Conservation (phyloP, 192 early-diverging fungal genomes). For the Mortierella alpina region DNA sequence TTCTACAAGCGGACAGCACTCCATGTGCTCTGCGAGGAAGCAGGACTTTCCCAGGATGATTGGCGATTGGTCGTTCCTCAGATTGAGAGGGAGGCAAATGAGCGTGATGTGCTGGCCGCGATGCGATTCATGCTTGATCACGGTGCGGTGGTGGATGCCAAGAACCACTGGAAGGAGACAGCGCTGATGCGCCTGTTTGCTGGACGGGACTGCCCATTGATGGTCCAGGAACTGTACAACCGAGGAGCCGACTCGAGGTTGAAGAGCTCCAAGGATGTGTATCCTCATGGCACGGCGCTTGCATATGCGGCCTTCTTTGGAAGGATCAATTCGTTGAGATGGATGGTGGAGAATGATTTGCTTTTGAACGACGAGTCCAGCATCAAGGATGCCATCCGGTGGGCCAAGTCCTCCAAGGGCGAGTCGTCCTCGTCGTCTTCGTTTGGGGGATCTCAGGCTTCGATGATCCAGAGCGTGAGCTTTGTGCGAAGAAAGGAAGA, state of each 20-base stretch:
- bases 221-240: constrained; percentile 50
- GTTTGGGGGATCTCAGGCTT: constrained; percentile 1
- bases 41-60: constrained; percentile 32
- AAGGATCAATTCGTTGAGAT: constrained; percentile 38
- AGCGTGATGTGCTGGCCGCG: constrained; percentile 40
- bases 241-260: constrained; percentile 39
- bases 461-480: constrained; percentile 5
- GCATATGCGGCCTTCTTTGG: constrained; percentile 46
- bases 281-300: constrained; percentile 44
- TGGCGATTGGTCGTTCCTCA: constrained; percentile 26
- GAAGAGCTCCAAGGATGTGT: constrained; percentile 51
- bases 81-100: constrained; percentile 38
- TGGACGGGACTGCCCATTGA: constrained; percentile 48
- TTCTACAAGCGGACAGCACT: constrained; percentile 44
- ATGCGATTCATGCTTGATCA: constrained; percentile 48
- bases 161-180: constrained; percentile 54
- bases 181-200: constrained; percentile 43
- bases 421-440: constrained; percentile 8
- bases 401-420: constrained; percentile 42
- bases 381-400: constrained; percentile 48
- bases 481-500: constrained; percentile 31
- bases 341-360: constrained; percentile 52
- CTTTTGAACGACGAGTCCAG: constrained; percentile 37
- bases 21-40: constrained; percentile 46
- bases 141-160: constrained; percentile 44